Evolutionary conservation across 176 grass and related monocot genomes (phyloP), one percentile per base, ranked within the genome.

Genomic region (Oryza glumipatula): DNA sequence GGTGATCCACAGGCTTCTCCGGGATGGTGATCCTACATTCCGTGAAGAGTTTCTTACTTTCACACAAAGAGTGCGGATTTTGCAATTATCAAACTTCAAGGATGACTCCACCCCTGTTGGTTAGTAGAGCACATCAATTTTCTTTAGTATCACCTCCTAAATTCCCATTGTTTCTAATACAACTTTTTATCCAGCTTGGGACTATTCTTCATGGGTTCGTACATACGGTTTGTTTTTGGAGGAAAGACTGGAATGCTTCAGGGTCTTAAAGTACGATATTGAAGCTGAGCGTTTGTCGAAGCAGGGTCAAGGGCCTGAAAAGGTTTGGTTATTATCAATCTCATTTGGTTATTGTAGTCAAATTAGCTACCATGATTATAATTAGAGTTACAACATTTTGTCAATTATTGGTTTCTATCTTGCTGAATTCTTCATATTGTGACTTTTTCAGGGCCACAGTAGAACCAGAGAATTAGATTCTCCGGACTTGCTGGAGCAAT

Each of bases 201-300:
- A 98, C 72, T 98, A 84, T 77, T 95, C 95, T 80, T 94, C 88
- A 76, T 98, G 95, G 93, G 95, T 98, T 81, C 90, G 93, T 41
- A 87, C 91, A 17, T 98, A 98, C 51, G 91, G 91, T 80, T 73
- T 92, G 17, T 98, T 92, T 91, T 82, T 98, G 80, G 95, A 98
- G 79, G 95, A 98, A 86, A 91, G 93, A 90, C 80, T 98, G 48
- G 92, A 98, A 91, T 98, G 95, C 76, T 98, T 98, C 74, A 98
- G 82, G 80, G 67, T 98, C 56, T 87, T 98, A 84, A 93, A 91
- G 68, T 95, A 98, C 87, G 95, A 98, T 80, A 78, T 98, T 82
- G 95, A 98, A 88, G 82, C 95, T 77, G 95, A 93, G 76, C 84
- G 89, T 87, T 91, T 98, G 76, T 54, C 87, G 41, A 93, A 89